These are phyloP conservation scores for Globisporangium solare DNA, from an alignment of 352 stramenopile genomes.

Conservation along the genomic window DNA sequence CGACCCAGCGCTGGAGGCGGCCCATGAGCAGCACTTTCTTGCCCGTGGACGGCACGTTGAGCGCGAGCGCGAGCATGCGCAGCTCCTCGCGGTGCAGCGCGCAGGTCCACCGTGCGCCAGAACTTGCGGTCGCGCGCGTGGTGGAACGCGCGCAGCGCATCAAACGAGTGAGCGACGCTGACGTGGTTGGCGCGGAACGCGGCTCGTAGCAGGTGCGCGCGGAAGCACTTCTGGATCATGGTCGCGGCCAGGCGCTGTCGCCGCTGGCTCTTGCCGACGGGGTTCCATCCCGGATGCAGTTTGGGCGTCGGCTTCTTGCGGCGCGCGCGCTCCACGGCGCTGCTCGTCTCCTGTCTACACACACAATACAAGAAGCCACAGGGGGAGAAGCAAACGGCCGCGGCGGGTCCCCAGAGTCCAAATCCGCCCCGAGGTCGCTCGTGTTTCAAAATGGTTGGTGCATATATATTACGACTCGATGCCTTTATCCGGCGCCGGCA, in stretches of 20 bases:
- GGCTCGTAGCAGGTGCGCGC: conserved; percentile 51
- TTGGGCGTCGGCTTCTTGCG: conserved; percentile 36
- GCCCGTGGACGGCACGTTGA: conserved; percentile 67
- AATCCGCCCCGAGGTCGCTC: no score
- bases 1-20: conserved; percentile 70
- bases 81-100: conserved; percentile 59
- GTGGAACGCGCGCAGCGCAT: conserved; percentile 45
- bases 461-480: no score
- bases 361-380: no score
- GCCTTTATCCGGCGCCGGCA: no score
- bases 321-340: conserved; percentile 9
- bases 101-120: conserved; percentile 59
- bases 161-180: conserved; percentile 42
- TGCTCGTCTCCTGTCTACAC: no score
- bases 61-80: conserved; percentile 47
- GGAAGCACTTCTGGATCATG: conserved; percentile 73
- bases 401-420: no score
- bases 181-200: conserved; percentile 45
- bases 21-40: conserved; percentile 77
- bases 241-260: conserved; percentile 40
- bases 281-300: conserved; percentile 54
- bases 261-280: conserved; percentile 24
- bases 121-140: conserved; percentile 40
- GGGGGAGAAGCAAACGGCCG: no score
- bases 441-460: no score